phyloP scores from a whole-genome alignment of 345 rosid genomes.

The Excoecaria agallocha region DNA sequence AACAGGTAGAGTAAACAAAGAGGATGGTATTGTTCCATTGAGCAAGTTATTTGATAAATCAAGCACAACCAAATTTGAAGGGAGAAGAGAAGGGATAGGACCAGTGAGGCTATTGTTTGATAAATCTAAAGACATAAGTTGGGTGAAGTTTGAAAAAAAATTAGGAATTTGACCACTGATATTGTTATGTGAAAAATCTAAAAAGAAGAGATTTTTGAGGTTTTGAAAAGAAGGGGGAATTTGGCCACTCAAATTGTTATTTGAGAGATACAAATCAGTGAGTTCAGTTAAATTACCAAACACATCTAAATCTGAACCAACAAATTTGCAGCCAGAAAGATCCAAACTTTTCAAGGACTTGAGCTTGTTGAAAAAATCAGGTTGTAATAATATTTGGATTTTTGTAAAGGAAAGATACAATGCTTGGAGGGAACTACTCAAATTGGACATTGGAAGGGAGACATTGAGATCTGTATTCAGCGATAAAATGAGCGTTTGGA shows the following conservation, averaged over 20 bases:
- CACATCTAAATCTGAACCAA: neutral
- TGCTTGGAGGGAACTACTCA: neutral
- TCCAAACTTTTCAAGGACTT: neutral
- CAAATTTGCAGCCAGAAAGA: neutral
- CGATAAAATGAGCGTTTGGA: neutral
- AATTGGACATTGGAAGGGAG: neutral
- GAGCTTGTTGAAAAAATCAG: neutral
- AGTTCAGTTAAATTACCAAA: neutral
- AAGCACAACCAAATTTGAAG: neutral
- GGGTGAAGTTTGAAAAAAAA: neutral
- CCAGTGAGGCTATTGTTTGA: neutral
- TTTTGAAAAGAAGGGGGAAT: neutral
- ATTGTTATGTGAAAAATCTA: neutral
- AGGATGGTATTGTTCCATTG: neutral
- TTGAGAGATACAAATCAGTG: neutral
- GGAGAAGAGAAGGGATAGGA: neutral
- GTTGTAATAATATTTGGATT: neutral
- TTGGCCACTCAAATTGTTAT: neutral
- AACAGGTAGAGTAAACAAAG: neutral
- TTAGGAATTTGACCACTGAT: neutral
- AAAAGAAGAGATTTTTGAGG: neutral
- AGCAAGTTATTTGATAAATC: neutral
- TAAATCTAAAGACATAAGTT: neutral
- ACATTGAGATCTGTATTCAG: neutral
- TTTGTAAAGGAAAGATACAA: neutral